phyloP scores from a whole-genome alignment of 345 rosid species.

The Excoecaria cochinchinensis region DNA sequence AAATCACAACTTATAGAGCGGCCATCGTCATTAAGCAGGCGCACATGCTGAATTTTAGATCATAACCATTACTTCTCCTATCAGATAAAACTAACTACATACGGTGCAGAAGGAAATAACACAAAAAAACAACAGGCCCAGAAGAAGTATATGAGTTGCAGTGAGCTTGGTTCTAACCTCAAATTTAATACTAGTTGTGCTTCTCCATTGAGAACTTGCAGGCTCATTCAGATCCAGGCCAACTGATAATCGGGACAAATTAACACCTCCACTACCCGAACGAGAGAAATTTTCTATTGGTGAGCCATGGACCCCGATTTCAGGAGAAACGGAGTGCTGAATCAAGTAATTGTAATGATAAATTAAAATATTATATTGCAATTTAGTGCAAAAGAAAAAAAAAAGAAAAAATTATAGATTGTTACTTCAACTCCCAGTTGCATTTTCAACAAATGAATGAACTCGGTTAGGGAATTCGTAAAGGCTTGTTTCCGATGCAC shows the following conservation, averaged over 20 bases:
- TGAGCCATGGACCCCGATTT: slow-evolving; percentile 82
- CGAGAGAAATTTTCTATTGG: slow-evolving; percentile 83
- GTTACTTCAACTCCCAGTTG: neutral
- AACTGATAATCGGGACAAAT: slow-evolving; percentile 70
- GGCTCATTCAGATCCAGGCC: slow-evolving; percentile 91
- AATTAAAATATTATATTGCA: neutral
- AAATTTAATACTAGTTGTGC: slow-evolving; percentile 79
- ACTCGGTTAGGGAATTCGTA: neutral
- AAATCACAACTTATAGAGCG: slow-evolving; percentile 76
- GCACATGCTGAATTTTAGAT: slow-evolving; percentile 59
- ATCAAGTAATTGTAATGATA: slow-evolving; percentile 17
- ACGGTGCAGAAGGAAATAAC: neutral
- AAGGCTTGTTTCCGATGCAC: neutral
- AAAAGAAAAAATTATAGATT: neutral
- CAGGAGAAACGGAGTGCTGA: slow-evolving; percentile 93
- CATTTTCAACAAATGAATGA: neutral
- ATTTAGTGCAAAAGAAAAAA: neutral
- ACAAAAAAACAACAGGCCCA: slow-evolving; percentile 6
- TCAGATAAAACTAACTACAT: neutral
- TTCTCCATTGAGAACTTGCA: slow-evolving; percentile 78
- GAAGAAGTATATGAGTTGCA: slow-evolving; percentile 7
- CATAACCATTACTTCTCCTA: slow-evolving; percentile 17
- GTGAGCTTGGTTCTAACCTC: slow-evolving; percentile 50
- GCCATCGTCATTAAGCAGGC: slow-evolving; percentile 78
- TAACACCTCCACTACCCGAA: slow-evolving; percentile 87